Conservation (phyloP, 2,329 filamentous ascomycete genomes). For the Alternaria tenuissima region DNA sequence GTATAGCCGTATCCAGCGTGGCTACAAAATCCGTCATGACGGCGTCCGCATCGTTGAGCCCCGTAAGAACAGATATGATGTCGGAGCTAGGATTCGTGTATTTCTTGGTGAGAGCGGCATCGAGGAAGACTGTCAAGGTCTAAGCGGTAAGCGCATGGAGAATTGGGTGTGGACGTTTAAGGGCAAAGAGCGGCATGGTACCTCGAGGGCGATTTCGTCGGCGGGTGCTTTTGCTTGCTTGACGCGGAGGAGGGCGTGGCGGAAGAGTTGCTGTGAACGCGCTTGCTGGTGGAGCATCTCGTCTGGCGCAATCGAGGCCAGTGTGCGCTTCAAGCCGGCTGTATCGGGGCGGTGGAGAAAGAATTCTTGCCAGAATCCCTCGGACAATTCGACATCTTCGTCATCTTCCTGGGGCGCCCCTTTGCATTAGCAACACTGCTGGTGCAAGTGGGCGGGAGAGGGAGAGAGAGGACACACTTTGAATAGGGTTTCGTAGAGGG, state of each 20-base stretch:
- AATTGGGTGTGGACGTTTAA: no score
- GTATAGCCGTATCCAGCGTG: slow-evolving; percentile 82
- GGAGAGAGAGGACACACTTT: slow-evolving; percentile 50
- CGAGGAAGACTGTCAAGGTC: slow-evolving; percentile 90
- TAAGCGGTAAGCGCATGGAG: slow-evolving; percentile 60
- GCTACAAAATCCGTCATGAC: slow-evolving; percentile 90
- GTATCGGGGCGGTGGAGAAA: slow-evolving; percentile 88
- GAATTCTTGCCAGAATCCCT: slow-evolving; percentile 96
- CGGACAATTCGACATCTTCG: slow-evolving; percentile 74
- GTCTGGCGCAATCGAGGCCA: slow-evolving; percentile 75
- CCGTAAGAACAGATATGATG: slow-evolving; percentile 87
- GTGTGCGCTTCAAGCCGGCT: slow-evolving; percentile 69
- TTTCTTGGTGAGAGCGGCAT: slow-evolving; percentile 81
- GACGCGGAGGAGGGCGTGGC: slow-evolving; percentile 73
- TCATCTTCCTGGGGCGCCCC: slow-evolving; percentile 57
- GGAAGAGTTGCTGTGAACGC: slow-evolving; percentile 81
- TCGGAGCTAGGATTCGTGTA: slow-evolving; percentile 96
- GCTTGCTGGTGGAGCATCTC: slow-evolving; percentile 78
- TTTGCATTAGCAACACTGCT: slow-evolving; percentile 21
- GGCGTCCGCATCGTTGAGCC: slow-evolving; percentile 85
- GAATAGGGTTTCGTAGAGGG: slow-evolving; percentile 87
- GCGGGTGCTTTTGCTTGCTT: slow-evolving; percentile 67
- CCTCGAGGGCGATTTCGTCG: slow-evolving; percentile 85
- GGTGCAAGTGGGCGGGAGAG: background rate
- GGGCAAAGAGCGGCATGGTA: slow-evolving; percentile 56